Conservation (phyloP, 2,329 filamentous ascomycete genomes). For the Botryotinia globosa region DNA sequence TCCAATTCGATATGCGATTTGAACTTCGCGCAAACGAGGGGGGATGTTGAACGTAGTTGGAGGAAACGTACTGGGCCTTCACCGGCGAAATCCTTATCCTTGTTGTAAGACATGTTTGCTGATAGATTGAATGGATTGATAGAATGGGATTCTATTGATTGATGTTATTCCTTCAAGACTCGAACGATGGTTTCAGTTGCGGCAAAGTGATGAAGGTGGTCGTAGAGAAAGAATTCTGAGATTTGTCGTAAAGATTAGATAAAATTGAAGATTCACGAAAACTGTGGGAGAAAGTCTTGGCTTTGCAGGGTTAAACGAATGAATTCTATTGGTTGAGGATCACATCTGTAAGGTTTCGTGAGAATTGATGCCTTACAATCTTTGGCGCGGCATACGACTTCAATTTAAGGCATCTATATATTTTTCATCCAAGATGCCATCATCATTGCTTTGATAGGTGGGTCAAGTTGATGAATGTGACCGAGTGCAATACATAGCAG, state of each 20-base stretch:
- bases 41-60: background rate
- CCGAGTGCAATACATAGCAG: background rate
- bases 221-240: conserved; percentile 17
- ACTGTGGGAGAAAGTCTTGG: conserved; percentile 31
- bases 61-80: conserved; percentile 72
- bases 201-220: conserved; percentile 75
- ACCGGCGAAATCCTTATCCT: conserved; percentile 87
- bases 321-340: conserved; percentile 17
- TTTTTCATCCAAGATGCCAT: background rate
- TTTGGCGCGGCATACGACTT: background rate
- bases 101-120: conserved; percentile 83
- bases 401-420: background rate
- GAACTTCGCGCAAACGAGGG: background rate
- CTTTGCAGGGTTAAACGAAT: conserved; percentile 23
- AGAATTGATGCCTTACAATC: background rate
- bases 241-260: background rate
- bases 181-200: conserved; percentile 64
- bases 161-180: conserved; percentile 67
- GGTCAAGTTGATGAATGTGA: background rate
- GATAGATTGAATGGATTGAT: conserved; percentile 13
- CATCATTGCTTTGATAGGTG: conserved; percentile 16
- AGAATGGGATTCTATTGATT: conserved; percentile 36
- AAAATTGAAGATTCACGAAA: conserved; percentile 13
- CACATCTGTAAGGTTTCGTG: background rate
- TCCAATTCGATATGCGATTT: background rate